Evolutionary conservation across 2,329 filamentous ascomycete genomes (phyloP), one percentile per base, ranked within the genome.

Genomic region (Aspergillus pseudonomiae): DNA sequence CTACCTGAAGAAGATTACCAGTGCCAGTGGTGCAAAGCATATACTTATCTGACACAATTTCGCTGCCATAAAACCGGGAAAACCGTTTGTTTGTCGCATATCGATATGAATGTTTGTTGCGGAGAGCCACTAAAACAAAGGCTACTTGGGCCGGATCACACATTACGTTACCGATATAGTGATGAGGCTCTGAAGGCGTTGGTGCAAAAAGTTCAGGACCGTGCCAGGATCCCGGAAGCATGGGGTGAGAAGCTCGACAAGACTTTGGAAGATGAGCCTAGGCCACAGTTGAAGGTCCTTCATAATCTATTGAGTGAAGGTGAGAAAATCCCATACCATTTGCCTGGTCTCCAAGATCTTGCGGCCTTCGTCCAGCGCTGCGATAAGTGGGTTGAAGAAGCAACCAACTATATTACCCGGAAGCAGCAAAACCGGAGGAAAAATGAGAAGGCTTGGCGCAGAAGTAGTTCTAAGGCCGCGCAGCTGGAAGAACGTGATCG

Each of bases 371-470:
- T 99, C 77, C 93, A 97, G 71, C 90, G 92, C 73, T 98, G 95
- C 82, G 96, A 97, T 78, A 93, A 96, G 75, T 97, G 96, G 91
- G 93, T 97, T 67, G 95, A 98, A 73, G 94, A 98, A 80, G 95
- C 95, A 68, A 95, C 92, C 73, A 94, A 91, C 75, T 99, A 96
- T 82, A 97, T 94, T 73, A 94, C 95, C 63, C 91, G 95, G 71
- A 99, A 99, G 82, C 94, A 97, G 81, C 94, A 97, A 79, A 96
- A 96, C 74, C 91, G 95, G 67, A 92, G 94, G 65, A 98, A 98
- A 80, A 96, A 91, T 77, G 94, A 97, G 73, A 95, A 93, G 74
- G 87, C 87, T 52, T 95, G 91, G 88, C 91, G 93, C 68, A 90
- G 88, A 72, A 86, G 89, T 61, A 87, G 86, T 70, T 79, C 80